These are phyloP conservation scores for Scleromitrula shiraiana DNA, from an alignment of 2,329 filamentous ascomycete genomes.

Conservation along the genomic window DNA sequence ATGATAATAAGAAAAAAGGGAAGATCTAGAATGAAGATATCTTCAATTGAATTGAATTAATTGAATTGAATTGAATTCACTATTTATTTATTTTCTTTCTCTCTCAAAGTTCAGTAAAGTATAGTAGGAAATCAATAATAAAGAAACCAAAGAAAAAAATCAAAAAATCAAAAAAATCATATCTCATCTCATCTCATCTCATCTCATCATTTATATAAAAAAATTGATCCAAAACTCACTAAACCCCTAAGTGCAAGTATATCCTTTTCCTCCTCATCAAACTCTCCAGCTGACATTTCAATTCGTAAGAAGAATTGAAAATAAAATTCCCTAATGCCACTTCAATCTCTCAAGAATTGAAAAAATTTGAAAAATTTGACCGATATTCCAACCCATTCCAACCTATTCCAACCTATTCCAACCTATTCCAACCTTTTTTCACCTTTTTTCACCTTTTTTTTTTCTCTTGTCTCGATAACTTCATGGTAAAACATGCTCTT, in stretches of 20 bases:
- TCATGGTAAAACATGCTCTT: conserved; percentile 21
- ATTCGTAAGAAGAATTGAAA: too few relatives aligned
- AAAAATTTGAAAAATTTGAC: too few relatives aligned
- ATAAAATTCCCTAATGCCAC: not conserved
- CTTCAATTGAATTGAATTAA: not conserved
- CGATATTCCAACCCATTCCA: too few relatives aligned
- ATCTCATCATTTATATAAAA: not conserved
- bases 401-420: too few relatives aligned
- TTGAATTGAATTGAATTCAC: not conserved
- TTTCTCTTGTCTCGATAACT: too few relatives aligned
- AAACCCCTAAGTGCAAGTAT: conserved; percentile 13
- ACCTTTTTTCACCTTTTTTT: too few relatives aligned
- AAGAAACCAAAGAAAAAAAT: too few relatives aligned
- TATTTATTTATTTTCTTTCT: not conserved
- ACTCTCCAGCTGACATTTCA: conserved; percentile 1
- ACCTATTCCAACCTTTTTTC: too few relatives aligned
- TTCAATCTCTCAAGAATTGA: conserved; percentile 7
- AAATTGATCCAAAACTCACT: conserved; percentile 6
- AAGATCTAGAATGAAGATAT: too few relatives aligned
- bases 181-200: not conserved
- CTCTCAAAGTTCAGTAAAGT: too few relatives aligned
- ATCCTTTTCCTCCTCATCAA: conserved; percentile 1
- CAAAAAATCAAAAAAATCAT: not conserved
- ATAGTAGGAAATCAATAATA: too few relatives aligned
- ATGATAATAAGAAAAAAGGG: too few relatives aligned